Base-by-base conservation (phyloP, 1,139 yeast species). In the Yamadazyma taylorii region DNA sequence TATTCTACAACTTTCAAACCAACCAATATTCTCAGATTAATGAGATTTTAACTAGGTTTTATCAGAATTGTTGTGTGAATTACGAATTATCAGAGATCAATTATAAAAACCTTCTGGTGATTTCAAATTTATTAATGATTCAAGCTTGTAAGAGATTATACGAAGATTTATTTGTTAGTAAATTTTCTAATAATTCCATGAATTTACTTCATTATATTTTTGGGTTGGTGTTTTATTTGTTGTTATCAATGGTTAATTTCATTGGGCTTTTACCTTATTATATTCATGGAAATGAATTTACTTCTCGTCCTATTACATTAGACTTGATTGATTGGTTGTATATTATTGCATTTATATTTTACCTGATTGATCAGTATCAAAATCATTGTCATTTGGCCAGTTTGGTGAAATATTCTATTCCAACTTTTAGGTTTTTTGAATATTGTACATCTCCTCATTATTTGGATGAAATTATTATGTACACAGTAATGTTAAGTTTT, bases 361-460 rank as follows among this genome's bases (percentile, higher is more conserved):
- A 78, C 3, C 77, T 85, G 6, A 40, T 62, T 19, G 79, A 75
- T 45, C 97, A 90, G 58, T 68, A 53, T 45, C 47, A 47, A 16
- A 76, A 78, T 50, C 97, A 90, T 57, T 40, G 43, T 4, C 76
- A 81, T 44, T 66, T 90, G 40, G 73, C 94, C 0, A 48, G 59
- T 3, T 64, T 88, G 29, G 63, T 63, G 16, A 89, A 89, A 57
- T 90, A 90, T 58, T 66, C 81, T 0, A 53, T 77, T 24, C 97
- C 97, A 0, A 53, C 55, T 0, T 58, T 58, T 28, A 71, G 81
- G 2, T 52, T 79, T 33, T 83, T 87, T 56, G 58, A 58, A 28
- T 51, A 53, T 11, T 69, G 78, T 2, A 72, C 84, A 10, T 82
- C 89, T 50, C 90, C 97, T 0, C 97, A 90, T 57, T 90, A 89